A percentile compares a stretch with the other conserved stretches of the same genome.
Conservation (phyloP, 2,329 filamentous ascomycete species). For the Colletotrichum gigasporum region DNA sequence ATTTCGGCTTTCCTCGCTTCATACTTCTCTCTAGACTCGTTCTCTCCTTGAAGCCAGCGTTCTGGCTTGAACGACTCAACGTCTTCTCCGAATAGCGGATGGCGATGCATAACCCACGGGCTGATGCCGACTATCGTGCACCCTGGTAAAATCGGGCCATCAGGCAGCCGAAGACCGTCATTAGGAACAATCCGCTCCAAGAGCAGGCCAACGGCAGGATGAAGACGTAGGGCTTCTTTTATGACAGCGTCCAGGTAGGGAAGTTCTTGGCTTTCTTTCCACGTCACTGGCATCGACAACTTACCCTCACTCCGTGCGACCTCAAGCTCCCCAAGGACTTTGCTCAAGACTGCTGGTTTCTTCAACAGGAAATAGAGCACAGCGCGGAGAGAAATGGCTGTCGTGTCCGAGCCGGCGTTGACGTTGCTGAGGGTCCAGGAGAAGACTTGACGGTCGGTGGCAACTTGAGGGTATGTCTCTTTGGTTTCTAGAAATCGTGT, state of each 20-base stretch:
- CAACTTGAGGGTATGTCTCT: constrained; percentile 41
- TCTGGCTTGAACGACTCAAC: neutral
- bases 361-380: constrained; percentile 50
- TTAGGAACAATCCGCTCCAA: constrained; percentile 1
- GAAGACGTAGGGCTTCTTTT: constrained; percentile 6
- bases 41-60: neutral
- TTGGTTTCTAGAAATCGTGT: constrained; percentile 47
- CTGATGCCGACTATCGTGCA: constrained; percentile 7
- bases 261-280: constrained; percentile 1
- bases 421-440: constrained; percentile 37
- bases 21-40: neutral
- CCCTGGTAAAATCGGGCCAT: neutral
- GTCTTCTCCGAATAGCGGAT: neutral
- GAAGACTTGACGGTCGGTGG: constrained; percentile 42
- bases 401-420: constrained; percentile 48
- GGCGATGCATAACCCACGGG: constrained; percentile 9
- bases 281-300: neutral
- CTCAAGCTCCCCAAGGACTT: constrained; percentile 23
- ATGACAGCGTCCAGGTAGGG: constrained; percentile 2
- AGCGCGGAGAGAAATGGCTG: constrained; percentile 45
- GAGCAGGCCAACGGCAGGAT: neutral
- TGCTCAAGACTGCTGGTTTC: constrained; percentile 38
- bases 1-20: constrained; percentile 34
- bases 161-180: neutral
- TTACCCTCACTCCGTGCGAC: neutral